Evolutionary conservation across 805 yeast genomes (phyloP), one percentile per base, ranked within the genome.

Genomic region (Yarrowia yakushimensis): DNA sequence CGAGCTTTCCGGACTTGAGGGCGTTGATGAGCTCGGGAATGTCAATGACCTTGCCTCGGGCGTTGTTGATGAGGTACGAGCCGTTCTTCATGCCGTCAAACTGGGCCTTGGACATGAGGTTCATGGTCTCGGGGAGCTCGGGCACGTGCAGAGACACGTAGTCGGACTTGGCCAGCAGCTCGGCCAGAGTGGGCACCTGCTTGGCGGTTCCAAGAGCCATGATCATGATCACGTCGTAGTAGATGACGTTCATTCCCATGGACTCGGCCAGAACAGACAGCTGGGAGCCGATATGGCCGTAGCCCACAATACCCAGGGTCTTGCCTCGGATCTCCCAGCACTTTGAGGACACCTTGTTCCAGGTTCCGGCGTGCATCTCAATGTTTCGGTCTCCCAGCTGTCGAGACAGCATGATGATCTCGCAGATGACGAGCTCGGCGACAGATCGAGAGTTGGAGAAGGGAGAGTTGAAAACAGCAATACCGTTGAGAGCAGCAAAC

Each of bases 321-420:
- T 94, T 94, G 69, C 99, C 99, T 79, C 99, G 88, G 69, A 94
- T 92, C 79, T 94, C 99, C 98, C 98, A 94, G 79, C 99, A 94
- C 76, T 84, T 91, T 68, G 90, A 82, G 71, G 88, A 81, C 69
- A 93, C 97, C 80, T 94, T 94, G 81, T 94, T 94, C 99, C 99
- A 94, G 66, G 93, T 86, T 67, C 97, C 97, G 62, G 93, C 83
- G 80, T 93, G 99, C 80, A 94, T 74, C 80, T 94, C 99, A 68
- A 87, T 87, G 34, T 97, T 90, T 78, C 99, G 86, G 77, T 94
- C 99, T 72, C 97, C 97, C 66, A 93, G 77, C 79, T 94, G 99
- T 80, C 99, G 87, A 28, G 99, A 96, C 71, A 94, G 81, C 50
- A 94, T 80, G 74, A 94, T 90, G 73, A 94, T 85, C 79, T 94